Conservation (phyloP, 108 stramenopile species). For the Skeletonema marinoi region DNA sequence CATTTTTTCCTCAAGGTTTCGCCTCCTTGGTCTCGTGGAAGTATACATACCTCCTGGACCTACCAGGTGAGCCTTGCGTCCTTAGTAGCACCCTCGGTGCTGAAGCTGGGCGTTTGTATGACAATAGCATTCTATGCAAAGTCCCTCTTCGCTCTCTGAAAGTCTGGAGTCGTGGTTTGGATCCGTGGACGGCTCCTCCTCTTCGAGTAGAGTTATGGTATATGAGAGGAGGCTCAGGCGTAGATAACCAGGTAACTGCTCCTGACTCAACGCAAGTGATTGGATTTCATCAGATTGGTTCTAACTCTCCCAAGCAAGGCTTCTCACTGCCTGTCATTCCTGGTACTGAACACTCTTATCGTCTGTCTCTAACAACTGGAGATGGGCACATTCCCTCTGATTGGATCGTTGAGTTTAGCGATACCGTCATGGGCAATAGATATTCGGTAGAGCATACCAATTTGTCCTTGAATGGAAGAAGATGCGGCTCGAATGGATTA, state of each 20-base stretch:
- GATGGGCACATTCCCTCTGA: conserved; percentile 46
- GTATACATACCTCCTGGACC: conserved; percentile 47
- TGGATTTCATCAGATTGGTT: conserved; percentile 48
- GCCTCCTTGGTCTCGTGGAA: conserved; percentile 49
- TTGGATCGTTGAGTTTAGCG: conserved; percentile 68
- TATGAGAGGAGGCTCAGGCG: conserved; percentile 17
- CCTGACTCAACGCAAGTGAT: conserved; percentile 40
- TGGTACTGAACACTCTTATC: conserved; percentile 29
- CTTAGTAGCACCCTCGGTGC: conserved; percentile 44
- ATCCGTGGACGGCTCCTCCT: conserved; percentile 24
- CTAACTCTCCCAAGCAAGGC: conserved; percentile 41
- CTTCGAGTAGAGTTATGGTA: conserved; percentile 59
- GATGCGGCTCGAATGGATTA: conserved; percentile 43
- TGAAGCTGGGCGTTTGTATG: conserved; percentile 33
- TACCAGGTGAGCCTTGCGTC: conserved; percentile 38
- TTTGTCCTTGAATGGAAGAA: conserved; percentile 45
- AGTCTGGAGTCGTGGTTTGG: conserved; percentile 41
- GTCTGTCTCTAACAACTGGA: conserved; percentile 44
- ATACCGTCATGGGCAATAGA: conserved; percentile 61
- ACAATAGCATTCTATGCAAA: conserved; percentile 55
- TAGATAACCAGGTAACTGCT: conserved; percentile 5
- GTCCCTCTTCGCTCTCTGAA: conserved; percentile 52
- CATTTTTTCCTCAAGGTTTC: conserved; percentile 57
- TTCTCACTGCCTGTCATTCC: conserved; percentile 56
- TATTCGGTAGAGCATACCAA: conserved; percentile 47